Evolutionary conservation across 2,329 filamentous ascomycete genomes (phyloP).

Genomic region (Fusarium buharicum): DNA sequence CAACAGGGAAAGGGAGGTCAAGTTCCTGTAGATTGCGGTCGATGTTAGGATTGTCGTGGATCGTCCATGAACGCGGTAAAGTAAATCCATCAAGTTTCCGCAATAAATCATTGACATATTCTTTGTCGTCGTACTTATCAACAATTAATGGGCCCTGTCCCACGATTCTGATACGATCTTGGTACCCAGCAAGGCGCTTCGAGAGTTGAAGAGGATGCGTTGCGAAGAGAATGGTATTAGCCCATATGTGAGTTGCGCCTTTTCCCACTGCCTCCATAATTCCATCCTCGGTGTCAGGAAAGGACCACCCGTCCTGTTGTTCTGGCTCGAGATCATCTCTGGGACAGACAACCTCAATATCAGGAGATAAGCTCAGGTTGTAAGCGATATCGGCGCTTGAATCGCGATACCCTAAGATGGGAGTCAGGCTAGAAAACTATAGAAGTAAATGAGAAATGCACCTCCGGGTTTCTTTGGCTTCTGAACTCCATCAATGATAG

Average conservation of each 20-base stretch:
- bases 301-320: conserved; percentile 28
- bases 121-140: conserved; percentile 62
- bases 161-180: conserved; percentile 51
- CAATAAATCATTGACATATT: conserved; percentile 57
- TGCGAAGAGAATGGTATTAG: conserved; percentile 62
- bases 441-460: background rate
- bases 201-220: conserved; percentile 60
- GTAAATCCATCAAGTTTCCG: conserved; percentile 51
- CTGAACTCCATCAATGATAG: conserved; percentile 57
- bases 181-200: conserved; percentile 43
- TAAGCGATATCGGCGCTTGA: conserved; percentile 38
- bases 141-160: conserved; percentile 60
- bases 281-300: conserved; percentile 35
- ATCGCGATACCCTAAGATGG: conserved; percentile 32
- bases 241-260: conserved; percentile 60
- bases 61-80: conserved; percentile 52
- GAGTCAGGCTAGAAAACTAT: background rate
- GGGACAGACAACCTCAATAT: conserved; percentile 26
- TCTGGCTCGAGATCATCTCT: conserved; percentile 11
- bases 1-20: conserved; percentile 27
- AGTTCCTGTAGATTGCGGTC: background rate
- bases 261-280: conserved; percentile 48
- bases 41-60: conserved; percentile 20
- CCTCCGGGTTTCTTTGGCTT: conserved; percentile 61
- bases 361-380: conserved; percentile 25